Percentiles rank a stretch among this genome's conserved stretches.
Conservation (phyloP, 257 asterid species). For the Solanum tarijense region DNA sequence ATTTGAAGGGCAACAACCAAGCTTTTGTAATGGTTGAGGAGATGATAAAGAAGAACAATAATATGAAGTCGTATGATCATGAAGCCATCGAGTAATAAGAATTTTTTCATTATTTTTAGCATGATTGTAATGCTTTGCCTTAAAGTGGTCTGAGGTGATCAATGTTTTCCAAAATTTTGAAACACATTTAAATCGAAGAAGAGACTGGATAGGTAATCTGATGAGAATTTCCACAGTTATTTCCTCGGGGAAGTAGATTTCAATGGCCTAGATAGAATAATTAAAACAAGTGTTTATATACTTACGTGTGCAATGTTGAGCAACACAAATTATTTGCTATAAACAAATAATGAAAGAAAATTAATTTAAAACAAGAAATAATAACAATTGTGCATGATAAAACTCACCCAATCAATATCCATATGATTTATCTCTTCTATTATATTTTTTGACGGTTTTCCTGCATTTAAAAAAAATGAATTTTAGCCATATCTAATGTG, state of each 20-base stretch:
- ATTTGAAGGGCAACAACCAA: neutral
- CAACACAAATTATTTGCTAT: neutral
- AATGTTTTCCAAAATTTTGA: neutral
- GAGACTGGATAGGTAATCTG: neutral
- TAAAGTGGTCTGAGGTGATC: neutral
- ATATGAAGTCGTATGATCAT: neutral
- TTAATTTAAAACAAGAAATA: no score
- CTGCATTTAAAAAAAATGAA: no score
- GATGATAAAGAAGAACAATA: neutral
- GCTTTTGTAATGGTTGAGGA: neutral
- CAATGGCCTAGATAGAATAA: neutral
- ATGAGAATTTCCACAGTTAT: neutral
- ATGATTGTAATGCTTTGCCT: neutral
- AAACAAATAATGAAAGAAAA: no score
- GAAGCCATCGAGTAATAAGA: neutral
- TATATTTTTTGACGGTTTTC: no score
- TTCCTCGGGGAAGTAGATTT: neutral
- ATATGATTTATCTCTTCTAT: no score
- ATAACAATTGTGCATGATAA: no score
- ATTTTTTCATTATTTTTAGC: neutral
- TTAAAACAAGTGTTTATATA: neutral
- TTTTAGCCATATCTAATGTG: no score
- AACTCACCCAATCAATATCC: no score
- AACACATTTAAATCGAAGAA: neutral
- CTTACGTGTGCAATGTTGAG: no score